Evolutionary conservation across 768 basidiomycete species (phyloP), one percentile per base, ranked within the genome.

Genomic region (Boletus fagicola): DNA sequence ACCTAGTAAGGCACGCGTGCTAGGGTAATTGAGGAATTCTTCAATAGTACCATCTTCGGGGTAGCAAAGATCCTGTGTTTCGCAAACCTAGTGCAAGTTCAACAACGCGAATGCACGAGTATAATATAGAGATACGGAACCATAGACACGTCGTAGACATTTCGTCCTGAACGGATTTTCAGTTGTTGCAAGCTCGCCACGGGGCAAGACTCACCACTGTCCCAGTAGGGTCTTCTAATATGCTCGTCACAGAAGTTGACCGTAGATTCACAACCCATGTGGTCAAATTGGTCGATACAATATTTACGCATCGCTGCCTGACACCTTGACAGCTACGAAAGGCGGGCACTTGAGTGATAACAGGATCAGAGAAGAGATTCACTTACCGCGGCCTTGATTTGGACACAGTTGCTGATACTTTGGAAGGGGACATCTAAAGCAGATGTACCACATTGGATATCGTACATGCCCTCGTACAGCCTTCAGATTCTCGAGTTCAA

Each of bases 241-340:
- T 83, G 77, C 22, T 66, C 70, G 50, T 82, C 77, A 69, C 92
- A 94, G 68, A 90, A 91, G 11, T 60, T 69, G 49, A 83, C 76
- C 2, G 90, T 86, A 13, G 85, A 86, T n/a, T 71, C 74, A 63
- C 91, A 93, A 57, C 81, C 76, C 38, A 87, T 83, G 22, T 76
- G 70, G 68, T 94, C 89, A 60, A 86, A 86, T 16, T 57, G 58
- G 54, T 90, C 80, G 31, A 90, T 77, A 60, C 90, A 93, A 45
- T 75, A 75, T 43, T 76, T 69, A n/a, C 77, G 72, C 68, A 88
- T 77, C 38, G 77, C 77, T 58, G 76, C 77, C 61, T 84, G 74
- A 68, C 91, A 94, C 47, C 84, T 82, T 22, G 88, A 85, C 22
- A 91, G 76, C 86, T 88, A 56, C n/a, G 28, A 51, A 20, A 16